Conservation (phyloP, 768 basidiomycete genomes). For the Leucocoprinus birnbaumii region DNA sequence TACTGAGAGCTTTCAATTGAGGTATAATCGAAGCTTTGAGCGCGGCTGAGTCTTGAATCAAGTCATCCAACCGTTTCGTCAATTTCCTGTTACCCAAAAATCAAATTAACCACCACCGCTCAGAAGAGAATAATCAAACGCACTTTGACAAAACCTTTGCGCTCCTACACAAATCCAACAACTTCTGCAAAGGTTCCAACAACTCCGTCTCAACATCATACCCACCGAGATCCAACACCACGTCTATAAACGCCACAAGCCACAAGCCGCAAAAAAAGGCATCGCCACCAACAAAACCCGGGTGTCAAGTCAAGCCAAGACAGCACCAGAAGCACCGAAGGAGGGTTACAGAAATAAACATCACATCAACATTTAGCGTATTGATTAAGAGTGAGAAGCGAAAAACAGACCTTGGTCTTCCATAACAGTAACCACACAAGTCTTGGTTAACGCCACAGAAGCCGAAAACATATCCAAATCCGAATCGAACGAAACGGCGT, state of each 20-base stretch:
- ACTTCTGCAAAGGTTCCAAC: constrained; percentile 76
- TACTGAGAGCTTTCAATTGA: constrained; percentile 70
- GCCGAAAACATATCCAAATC: constrained; percentile 95
- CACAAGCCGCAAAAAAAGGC: too few species aligned
- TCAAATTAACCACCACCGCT: constrained; percentile 4
- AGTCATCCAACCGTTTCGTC: constrained; percentile 79
- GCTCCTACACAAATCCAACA: constrained; percentile 79
- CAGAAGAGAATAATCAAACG: constrained; percentile 15
- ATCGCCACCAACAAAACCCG: not conserved
- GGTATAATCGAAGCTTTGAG: constrained; percentile 69
- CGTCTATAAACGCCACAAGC: constrained; percentile 42
- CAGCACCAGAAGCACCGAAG: too few species aligned
- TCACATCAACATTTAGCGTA: too few species aligned
- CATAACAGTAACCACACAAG: constrained; percentile 68
- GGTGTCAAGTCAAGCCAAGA: too few species aligned
- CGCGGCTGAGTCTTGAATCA: constrained; percentile 68
- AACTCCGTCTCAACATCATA: constrained; percentile 73
- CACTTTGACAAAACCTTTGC: constrained; percentile 81
- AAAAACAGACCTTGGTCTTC: constrained; percentile 67
- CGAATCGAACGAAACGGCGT: constrained; percentile 77
- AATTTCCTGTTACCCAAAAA: constrained; percentile 81
- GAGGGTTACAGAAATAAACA: too few species aligned
- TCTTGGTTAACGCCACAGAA: constrained; percentile 87
- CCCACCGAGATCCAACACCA: constrained; percentile 69
- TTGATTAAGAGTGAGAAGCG: not conserved